Evolutionary conservation across 345 rosid species (phyloP), one percentile per base, ranked within the genome.

Genomic region (Acer yangbiense): DNA sequence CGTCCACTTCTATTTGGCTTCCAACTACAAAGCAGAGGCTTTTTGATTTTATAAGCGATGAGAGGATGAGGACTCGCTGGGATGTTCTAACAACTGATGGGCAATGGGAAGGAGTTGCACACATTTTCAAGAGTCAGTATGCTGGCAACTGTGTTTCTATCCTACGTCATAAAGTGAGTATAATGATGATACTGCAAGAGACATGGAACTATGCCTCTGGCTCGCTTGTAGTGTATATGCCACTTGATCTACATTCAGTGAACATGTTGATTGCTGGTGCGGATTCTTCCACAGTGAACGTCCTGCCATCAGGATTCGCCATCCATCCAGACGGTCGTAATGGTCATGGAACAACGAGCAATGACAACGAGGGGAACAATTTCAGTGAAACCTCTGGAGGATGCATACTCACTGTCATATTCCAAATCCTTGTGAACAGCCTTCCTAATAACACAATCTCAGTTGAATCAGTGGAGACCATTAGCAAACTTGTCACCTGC

Each of bases 281-380:
- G 25, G 92, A 88, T 64, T 77, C 90, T 23, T 65, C 72, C 68
- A 67, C 8, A 3, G 85, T 89, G 13, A 78, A 85, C 0, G 89
- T 91, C 60, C 80, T 91, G 67, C 95, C 95, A 1, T 89, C 91
- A 0, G 95, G 95, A 3, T 93, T 91, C 14, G 83, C 82, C 2
- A 88, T 91, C 65, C 75, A 83, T 20, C 92, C 93, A 2, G 90
- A 76, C 23, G 75, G 81, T 23, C 70, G 6, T 14, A 14, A 4
- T 21, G 60, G 69, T 4, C 16, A 55, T 16, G 74, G 85, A 35
- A 35, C 39, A 4, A 35, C 39, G 39, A 35, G 39, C 39, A 35
- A 35, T 35, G 39, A 35, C 39, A 35, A 35, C 50, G 78, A 74
- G 46, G 82, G 94, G 89, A 23, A 12, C n/a, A 54, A 16, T 54